Conservation (phyloP, 805 yeast genomes). For the Kodamaea hsintzibuensis region DNA sequence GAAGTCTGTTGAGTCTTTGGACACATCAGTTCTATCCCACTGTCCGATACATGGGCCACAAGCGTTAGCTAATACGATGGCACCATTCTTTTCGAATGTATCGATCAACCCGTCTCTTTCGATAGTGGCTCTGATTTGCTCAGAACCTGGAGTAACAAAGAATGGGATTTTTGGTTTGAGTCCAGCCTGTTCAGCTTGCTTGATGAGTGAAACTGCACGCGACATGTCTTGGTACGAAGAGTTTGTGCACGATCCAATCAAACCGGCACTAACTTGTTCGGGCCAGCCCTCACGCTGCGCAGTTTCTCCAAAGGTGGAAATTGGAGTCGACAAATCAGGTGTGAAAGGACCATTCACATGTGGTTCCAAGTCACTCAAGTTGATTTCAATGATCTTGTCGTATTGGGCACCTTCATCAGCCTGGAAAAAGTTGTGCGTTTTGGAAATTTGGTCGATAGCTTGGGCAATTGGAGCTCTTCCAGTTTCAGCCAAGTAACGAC, state of each 20-base stretch:
- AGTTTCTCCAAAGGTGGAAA: slow-evolving; percentile 80
- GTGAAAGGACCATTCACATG: slow-evolving; percentile 98
- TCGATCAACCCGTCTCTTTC: slow-evolving; percentile 92
- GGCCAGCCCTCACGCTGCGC: slow-evolving; percentile 93
- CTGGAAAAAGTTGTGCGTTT: slow-evolving; percentile 59
- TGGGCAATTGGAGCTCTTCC: slow-evolving; percentile 83
- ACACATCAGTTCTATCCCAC: slow-evolving; percentile 91
- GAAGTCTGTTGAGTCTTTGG: slow-evolving; percentile 60
- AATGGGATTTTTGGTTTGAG: slow-evolving; percentile 85
- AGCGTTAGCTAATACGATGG: slow-evolving; percentile 93
- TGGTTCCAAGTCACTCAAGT: slow-evolving; percentile 88
- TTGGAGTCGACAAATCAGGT: slow-evolving; percentile 95
- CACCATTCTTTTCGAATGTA: slow-evolving; percentile 89
- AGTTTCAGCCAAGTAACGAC: slow-evolving; percentile 84
- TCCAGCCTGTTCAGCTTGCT: slow-evolving; percentile 89
- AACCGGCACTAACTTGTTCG: slow-evolving; percentile 85
- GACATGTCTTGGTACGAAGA: slow-evolving; percentile 98
- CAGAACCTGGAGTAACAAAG: slow-evolving; percentile 97
- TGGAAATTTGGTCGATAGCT: slow-evolving; percentile 67
- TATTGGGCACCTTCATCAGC: slow-evolving; percentile 95
- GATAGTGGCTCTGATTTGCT: slow-evolving; percentile 97
- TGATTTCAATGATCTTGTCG: slow-evolving; percentile 90
- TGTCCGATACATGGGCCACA: slow-evolving; percentile 99
- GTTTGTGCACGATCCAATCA: slow-evolving; percentile 98
- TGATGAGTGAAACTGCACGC: slow-evolving; percentile 89